A percentile compares a stretch with the other conserved stretches of the same genome.
These are phyloP conservation scores for Penicillium samsonianum DNA, from an alignment of 495 filamentous ascomycete species.

Conservation along the genomic window DNA sequence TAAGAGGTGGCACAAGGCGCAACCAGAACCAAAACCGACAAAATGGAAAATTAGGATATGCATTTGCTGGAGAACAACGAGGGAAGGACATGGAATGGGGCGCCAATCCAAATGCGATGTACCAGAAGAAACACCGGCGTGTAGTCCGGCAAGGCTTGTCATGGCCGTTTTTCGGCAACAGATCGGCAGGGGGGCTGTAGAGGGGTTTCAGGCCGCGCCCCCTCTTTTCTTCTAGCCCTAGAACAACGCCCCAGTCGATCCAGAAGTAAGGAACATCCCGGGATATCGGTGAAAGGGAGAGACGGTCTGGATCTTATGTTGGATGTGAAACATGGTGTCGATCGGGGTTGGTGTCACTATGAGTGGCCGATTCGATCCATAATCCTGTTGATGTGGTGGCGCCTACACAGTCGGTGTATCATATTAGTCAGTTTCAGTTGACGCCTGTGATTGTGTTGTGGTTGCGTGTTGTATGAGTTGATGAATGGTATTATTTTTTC, in stretches of 20 bases:
- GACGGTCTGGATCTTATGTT: constrained; percentile 1
- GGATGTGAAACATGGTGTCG: constrained; percentile 10
- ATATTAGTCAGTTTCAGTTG: not conserved
- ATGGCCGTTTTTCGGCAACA: constrained; percentile 3
- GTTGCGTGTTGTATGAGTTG: not conserved
- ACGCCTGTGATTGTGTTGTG: not conserved
- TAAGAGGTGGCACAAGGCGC: not conserved
- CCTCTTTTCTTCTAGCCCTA: constrained; percentile 10
- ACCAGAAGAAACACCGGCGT: constrained; percentile 10
- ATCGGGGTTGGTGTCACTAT: not conserved
- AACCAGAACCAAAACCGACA: not conserved
- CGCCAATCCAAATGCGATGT: not conserved
- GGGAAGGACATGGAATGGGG: not conserved
- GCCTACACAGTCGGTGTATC: constrained; percentile 1
- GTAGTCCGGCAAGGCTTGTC: constrained; percentile 16
- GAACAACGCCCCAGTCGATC: constrained; percentile 4
- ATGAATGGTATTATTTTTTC: not conserved
- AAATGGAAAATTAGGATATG: not conserved
- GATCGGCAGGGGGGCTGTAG: constrained; percentile 10
- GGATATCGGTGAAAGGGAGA: not conserved
- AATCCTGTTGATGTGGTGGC: not conserved
- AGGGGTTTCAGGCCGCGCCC: constrained; percentile 1
- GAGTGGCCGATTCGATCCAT: constrained; percentile 6
- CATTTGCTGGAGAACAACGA: not conserved
- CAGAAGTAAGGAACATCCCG: constrained; percentile 9